Evolutionary conservation across 305 asterid genomes (phyloP), one percentile per base, ranked within the genome.

Genomic region (Ilex paraguariensis): DNA sequence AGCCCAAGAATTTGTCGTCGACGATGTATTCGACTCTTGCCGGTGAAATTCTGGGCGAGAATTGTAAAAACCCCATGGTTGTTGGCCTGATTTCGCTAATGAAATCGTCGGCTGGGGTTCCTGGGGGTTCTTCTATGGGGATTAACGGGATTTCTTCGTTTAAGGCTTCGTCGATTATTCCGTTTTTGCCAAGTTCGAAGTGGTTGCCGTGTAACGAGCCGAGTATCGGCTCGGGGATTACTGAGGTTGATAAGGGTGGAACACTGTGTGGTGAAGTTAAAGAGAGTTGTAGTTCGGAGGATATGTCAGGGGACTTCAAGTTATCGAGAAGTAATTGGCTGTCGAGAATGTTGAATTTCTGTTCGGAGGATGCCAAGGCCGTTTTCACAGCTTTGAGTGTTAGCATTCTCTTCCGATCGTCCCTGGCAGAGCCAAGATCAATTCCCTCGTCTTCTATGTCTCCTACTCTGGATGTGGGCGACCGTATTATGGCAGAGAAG

Each of bases 391-490:
- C 97, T 55, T 73, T 92, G 70, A 87, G 91, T n/a, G 89, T 92
- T 17, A 84, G 84, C 45, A 75, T 92, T 58, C 66, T 92, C 73
- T 92, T 84, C 67, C 85, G 79, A 70, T 92, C 98, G 16, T 77
- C 87, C 45, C 64, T 92, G 79, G 98, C 97, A 2, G 97, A 89
- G 87, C 96, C 97, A 1, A 85, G 90, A 82, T 87, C 91, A 15
- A 92, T 92, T 68, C 95, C 97, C 28, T 81, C 98, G 13, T 62
- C 83, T 58, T 92, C 98, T 55, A 92, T 92, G 98, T 81, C 31
- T 75, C 97, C 98, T 51, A 89, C 98, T 45, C 94, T 92, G 48
- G 87, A 84, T 73, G 93, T 78, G 45, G 98, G 96, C 8, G 98
- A 92, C 50, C 80, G 97, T 51, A 81, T 89, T 73, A 66, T 92